phyloP scores from a whole-genome alignment of 2,329 filamentous ascomycete genomes.

The Calonectria montana region DNA sequence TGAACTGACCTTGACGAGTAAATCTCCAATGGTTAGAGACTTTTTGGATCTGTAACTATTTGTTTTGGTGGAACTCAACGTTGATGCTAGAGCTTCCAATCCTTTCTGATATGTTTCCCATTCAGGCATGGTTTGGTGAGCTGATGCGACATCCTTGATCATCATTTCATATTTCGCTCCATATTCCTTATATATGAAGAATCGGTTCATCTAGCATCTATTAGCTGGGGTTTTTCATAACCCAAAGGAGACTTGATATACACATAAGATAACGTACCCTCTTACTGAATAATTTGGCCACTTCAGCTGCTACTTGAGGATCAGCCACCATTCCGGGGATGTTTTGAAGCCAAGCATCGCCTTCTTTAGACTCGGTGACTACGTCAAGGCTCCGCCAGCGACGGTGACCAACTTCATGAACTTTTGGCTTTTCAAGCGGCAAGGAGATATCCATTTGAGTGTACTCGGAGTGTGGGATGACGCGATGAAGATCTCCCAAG shows the following conservation, averaged over 20 bases:
- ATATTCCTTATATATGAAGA: slow-evolving; percentile 92
- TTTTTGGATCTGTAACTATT: slow-evolving; percentile 74
- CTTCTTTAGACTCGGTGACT: slow-evolving; percentile 54
- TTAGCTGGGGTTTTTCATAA: not conserved
- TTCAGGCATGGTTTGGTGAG: slow-evolving; percentile 74
- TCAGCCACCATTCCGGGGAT: slow-evolving; percentile 66
- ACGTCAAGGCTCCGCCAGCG: slow-evolving; percentile 62
- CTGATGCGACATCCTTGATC: slow-evolving; percentile 78
- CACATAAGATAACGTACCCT: slow-evolving; percentile 57
- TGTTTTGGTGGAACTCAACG: slow-evolving; percentile 76
- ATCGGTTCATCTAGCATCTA: slow-evolving; percentile 74
- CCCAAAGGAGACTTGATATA: not conserved
- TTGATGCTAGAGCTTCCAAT: slow-evolving; percentile 83
- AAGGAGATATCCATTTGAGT: slow-evolving; percentile 51
- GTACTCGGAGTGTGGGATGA: slow-evolving; percentile 76
- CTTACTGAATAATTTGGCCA: slow-evolving; percentile 69
- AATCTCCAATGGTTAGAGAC: slow-evolving; percentile 83
- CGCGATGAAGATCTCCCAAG: slow-evolving; percentile 77
- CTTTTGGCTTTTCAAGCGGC: slow-evolving; percentile 23
- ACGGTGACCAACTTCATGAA: slow-evolving; percentile 48
- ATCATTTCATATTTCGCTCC: slow-evolving; percentile 90
- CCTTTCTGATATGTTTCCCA: slow-evolving; percentile 88
- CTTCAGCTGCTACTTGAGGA: slow-evolving; percentile 69
- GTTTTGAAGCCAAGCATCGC: slow-evolving; percentile 56
- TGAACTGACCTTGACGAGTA: slow-evolving; percentile 84